Conservation (phyloP, 768 basidiomycete species). For the Leccinum broughii region DNA sequence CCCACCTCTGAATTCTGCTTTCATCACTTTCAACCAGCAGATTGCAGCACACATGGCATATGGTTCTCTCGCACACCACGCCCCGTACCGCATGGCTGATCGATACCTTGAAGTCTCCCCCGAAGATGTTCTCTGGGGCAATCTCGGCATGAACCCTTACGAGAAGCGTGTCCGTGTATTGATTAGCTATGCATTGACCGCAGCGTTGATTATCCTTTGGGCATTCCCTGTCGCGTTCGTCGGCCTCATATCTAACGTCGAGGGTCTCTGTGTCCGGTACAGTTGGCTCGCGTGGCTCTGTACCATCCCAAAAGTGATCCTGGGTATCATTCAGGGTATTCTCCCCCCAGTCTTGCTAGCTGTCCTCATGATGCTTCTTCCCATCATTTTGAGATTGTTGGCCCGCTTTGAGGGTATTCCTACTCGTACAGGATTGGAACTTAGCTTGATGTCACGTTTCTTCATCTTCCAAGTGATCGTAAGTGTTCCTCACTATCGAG, state of each 20-base stretch:
- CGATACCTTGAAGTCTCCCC: conserved; percentile 84
- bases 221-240: conserved; percentile 86
- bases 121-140: conserved; percentile 89
- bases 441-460: conserved; percentile 89
- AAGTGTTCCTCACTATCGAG: conserved; percentile 33
- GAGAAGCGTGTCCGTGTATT: conserved; percentile 68
- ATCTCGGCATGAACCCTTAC: conserved; percentile 87
- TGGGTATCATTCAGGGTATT: conserved; percentile 88
- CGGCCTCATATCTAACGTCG: conserved; percentile 82
- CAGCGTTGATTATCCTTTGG: conserved; percentile 85
- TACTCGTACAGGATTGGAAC: conserved; percentile 76
- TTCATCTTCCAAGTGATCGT: conserved; percentile 93
- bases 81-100: conserved; percentile 77
- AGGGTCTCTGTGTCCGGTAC: conserved; percentile 60
- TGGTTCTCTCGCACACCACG: conserved; percentile 74
- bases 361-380: conserved; percentile 89
- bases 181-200: conserved; percentile 73
- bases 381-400: conserved; percentile 75
- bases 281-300: conserved; percentile 87
- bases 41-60: conserved; percentile 89
- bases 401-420: conserved; percentile 91
- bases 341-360: conserved; percentile 86
- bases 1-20: conserved; percentile 69
- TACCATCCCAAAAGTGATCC: conserved; percentile 56
- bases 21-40: conserved; percentile 90